A percentile compares a stretch with the other conserved stretches of the same genome.
phyloP scores from a whole-genome alignment of 2,329 filamentous ascomycete species.

The Fusarium sp. region DNA sequence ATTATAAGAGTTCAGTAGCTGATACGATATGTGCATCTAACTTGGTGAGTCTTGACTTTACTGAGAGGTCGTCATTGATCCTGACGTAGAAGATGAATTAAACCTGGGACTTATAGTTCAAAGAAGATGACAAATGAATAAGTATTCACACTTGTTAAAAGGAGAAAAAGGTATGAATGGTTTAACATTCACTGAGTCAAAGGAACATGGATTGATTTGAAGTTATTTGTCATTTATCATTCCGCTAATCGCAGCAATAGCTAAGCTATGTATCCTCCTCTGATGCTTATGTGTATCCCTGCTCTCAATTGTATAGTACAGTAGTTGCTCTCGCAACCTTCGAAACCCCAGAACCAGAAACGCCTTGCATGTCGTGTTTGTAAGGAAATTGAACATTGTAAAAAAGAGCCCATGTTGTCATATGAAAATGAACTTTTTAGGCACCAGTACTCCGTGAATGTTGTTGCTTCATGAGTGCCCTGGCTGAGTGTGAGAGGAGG shows the following conservation, averaged over 20 bases:
- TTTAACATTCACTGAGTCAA: accelerated
- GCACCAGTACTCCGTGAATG: constrained; percentile 21
- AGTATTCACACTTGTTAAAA: accelerated
- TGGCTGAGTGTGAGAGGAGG: constrained; percentile 1
- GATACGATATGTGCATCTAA: no score
- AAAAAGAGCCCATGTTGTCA: constrained; percentile 20
- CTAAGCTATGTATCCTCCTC: constrained; percentile 1
- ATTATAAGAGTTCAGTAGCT: no score
- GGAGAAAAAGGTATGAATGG: accelerated
- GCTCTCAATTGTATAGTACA: constrained; percentile 16
- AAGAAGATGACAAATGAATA: no score
- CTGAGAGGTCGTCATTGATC: no score
- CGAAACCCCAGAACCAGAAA: constrained; percentile 16
- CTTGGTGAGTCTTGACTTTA: no score
- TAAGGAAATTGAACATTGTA: constrained; percentile 14
- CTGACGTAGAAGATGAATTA: no score
- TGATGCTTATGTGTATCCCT: constrained; percentile 6
- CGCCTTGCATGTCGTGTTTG: constrained; percentile 36
- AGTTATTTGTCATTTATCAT: constrained; percentile 20
- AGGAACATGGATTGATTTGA: background rate
- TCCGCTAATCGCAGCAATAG: constrained; percentile 11
- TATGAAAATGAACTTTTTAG: constrained; percentile 34
- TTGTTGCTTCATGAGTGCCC: constrained; percentile 4
- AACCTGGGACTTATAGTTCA: no score
- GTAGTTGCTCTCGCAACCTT: background rate